phyloP scores from a whole-genome alignment of 129 eudicot genomes.

The Chrysanthemum lavandulifolium region DNA sequence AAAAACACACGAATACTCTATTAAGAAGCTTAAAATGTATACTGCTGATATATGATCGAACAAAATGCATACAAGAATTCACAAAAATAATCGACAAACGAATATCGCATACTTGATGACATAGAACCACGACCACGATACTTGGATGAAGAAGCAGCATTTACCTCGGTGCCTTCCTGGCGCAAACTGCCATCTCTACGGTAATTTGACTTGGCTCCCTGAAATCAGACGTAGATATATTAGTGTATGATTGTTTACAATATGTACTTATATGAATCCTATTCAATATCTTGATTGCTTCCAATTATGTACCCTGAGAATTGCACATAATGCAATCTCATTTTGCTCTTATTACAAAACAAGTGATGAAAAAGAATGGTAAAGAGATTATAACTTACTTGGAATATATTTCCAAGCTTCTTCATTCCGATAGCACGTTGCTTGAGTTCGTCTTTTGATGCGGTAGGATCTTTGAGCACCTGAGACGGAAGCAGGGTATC shows the following conservation, averaged over 20 bases:
- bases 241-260: conserved; percentile 7
- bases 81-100: conserved; percentile 19
- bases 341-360: conserved; percentile 5
- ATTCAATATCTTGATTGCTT: conserved; percentile 17
- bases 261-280: conserved; percentile 9
- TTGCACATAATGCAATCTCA: conserved; percentile 20
- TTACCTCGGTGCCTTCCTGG: conserved; percentile 19
- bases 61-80: conserved; percentile 1
- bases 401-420: conserved; percentile 77
- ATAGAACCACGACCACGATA: background rate
- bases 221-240: conserved; percentile 20
- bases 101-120: conserved; percentile 16
- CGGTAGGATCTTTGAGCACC: conserved; percentile 73
- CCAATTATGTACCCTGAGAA: conserved; percentile 25
- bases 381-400: conserved; percentile 44
- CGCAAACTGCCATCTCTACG: conserved; percentile 56
- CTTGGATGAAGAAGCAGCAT: conserved; percentile 23
- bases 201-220: conserved; percentile 61
- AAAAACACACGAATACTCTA: background rate
- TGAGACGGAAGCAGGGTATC: conserved; percentile 12
- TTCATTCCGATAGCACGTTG: conserved; percentile 60
- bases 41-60: background rate
- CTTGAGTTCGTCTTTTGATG: conserved; percentile 59
- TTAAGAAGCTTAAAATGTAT: background rate
- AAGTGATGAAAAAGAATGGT: background rate